Conservation (phyloP, 441 rosid species). For the Monsonia emarginata region DNA sequence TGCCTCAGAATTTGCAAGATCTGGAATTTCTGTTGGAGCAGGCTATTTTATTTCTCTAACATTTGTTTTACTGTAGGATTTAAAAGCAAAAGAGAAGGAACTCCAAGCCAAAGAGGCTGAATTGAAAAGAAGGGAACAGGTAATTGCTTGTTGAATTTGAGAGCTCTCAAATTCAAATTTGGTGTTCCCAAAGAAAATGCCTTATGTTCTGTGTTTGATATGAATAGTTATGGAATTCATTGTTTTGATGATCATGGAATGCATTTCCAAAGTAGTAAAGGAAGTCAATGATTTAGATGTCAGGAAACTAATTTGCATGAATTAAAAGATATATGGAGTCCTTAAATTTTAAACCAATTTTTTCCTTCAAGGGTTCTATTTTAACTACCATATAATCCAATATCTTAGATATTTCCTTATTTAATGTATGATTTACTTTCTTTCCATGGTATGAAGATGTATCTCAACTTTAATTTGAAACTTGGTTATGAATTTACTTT, state of each 20-base stretch:
- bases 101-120: conserved; percentile 92
- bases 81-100: conserved; percentile 75
- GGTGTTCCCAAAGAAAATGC: no score
- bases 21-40: neutral
- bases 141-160: conserved; percentile 18
- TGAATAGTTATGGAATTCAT: neutral
- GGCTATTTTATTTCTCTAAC: conserved; percentile 1
- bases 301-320: neutral
- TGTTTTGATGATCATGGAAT: neutral
- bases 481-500: neutral
- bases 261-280: neutral
- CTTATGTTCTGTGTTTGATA: neutral
- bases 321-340: neutral
- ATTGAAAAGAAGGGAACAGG: conserved; percentile 73
- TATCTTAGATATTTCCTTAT: neutral
- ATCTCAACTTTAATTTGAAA: neutral
- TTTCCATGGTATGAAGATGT: neutral
- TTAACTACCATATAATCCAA: neutral
- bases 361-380: neutral
- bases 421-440: neutral
- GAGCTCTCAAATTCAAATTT: no score
- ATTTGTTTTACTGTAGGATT: conserved; percentile 39
- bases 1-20: conserved; percentile 19
- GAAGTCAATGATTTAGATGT: neutral
- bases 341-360: neutral